Evolutionary conservation across 2,329 filamentous ascomycete species (phyloP).

Genomic region (Penicillium sp.): DNA sequence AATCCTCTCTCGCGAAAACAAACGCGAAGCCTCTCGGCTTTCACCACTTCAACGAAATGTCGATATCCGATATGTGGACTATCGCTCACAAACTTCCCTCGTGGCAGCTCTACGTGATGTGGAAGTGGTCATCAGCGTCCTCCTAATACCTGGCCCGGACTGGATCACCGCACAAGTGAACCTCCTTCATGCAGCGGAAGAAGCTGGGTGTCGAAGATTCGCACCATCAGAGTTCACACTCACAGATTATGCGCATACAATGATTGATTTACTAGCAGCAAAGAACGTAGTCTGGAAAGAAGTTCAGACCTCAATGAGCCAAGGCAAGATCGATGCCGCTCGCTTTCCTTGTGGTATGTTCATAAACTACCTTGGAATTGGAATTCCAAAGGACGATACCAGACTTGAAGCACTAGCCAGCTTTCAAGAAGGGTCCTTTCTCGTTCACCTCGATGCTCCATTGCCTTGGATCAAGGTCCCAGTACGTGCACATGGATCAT

Average conservation of each 20-base stretch:
- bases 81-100: not conserved
- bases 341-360: constrained; percentile 35
- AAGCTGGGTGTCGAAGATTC: constrained; percentile 48
- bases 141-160: constrained; percentile 16
- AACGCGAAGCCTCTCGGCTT: not conserved
- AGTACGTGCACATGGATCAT: constrained; percentile 19
- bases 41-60: not conserved
- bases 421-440: not conserved
- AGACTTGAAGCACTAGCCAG: not conserved
- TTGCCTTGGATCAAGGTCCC: constrained; percentile 28
- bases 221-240: constrained; percentile 46
- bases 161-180: constrained; percentile 38
- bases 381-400: constrained; percentile 1
- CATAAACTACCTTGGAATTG: constrained; percentile 38
- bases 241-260: constrained; percentile 14
- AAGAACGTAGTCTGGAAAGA: constrained; percentile 17
- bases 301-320: constrained; percentile 21
- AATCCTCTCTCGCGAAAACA: not conserved
- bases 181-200: constrained; percentile 45
- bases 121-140: not conserved
- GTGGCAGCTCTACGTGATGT: not conserved
- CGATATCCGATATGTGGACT: not conserved
- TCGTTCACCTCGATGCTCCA: constrained; percentile 22
- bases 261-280: constrained; percentile 26
- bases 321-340: constrained; percentile 28